Base-by-base conservation (phyloP, 345 rosid genomes). In the Erysimum cheiranthoides region DNA sequence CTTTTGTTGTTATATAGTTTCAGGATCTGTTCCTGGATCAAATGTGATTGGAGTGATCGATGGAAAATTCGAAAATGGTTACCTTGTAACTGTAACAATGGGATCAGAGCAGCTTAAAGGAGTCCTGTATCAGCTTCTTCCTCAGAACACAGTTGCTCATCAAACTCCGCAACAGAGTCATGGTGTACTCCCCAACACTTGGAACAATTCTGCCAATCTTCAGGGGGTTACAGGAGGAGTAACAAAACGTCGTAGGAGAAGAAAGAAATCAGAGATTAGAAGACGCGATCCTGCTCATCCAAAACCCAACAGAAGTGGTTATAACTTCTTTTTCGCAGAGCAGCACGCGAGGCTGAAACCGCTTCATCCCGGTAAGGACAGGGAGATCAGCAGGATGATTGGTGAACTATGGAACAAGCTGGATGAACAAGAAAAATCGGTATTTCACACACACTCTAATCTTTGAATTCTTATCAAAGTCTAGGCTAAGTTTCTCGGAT, bases 241-340 rank as follows among this genome's bases (percentile, higher is more conserved):
- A 16, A 64, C 81, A 13, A 92, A 88, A 60, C 96, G 96, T 3
- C 89, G 96, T 8, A 85, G 96, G 7, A 89, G 98, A 58, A 81
- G 98, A 79, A 93, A 88, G 89, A 96, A 88, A 81, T 86, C 84
- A 1, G 97, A 93, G 85, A 96, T 90, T 32, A 91, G 84, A 77
- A 89, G 90, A 77, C 88, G 98, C 49, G 99, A 96, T 81, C 99
- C 99, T 36, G 85, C 84, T 78, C 98, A 87, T 83, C 99, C 99
- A 0, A 93, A 96, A 51, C 96, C 98, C 0, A 96, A 93, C 67
- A 80, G 96, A 83, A 96, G 97, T 16, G 98, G 98, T 0, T 95
- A 95, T 27, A 95, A 92, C 82, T 95, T 95, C 88, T 95, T 92
- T 82, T 95, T 95, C 53, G 91, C 96, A 0, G 99, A 96, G 80